Evolutionary conservation across 495 filamentous ascomycete genomes (phyloP).

Genomic region (Hamigera avellanea): DNA sequence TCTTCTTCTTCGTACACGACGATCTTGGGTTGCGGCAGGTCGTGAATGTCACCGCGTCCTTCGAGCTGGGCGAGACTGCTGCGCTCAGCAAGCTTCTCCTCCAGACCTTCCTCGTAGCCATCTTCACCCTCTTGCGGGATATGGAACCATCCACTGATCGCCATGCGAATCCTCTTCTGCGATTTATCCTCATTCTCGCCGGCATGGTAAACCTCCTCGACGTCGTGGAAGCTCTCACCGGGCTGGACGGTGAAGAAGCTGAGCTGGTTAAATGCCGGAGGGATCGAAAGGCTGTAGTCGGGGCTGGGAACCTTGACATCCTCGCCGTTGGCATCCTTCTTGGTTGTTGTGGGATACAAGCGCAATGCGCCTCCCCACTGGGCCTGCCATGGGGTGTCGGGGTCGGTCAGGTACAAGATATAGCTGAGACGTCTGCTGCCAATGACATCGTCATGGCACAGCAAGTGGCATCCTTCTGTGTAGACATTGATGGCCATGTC

Average conservation of each 20-base stretch:
- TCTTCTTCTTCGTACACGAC: constrained; percentile 23
- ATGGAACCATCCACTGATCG: constrained; percentile 99
- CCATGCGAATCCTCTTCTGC: constrained; percentile 75
- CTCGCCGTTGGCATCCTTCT: constrained; percentile 51
- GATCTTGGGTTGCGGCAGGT: constrained; percentile 59
- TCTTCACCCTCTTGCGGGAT: constrained; percentile 93
- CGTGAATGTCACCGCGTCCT: constrained; percentile 78
- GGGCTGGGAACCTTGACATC: constrained; percentile 65
- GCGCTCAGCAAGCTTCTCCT: constrained; percentile 74
- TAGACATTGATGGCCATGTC: constrained; percentile 99
- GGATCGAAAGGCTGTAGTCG: constrained; percentile 64
- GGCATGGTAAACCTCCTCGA: constrained; percentile 88
- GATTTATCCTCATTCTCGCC: constrained; percentile 49
- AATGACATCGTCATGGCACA: constrained; percentile 98
- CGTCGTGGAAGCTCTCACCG: constrained; percentile 95
- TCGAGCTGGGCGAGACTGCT: constrained; percentile 87
- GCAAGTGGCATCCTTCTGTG: constrained; percentile 85
- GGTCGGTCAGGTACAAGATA: constrained; percentile 92
- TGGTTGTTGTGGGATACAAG: constrained; percentile 68
- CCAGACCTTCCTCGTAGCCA: constrained; percentile 81
- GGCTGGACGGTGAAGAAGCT: constrained; percentile 98
- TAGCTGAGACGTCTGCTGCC: constrained; percentile 87
- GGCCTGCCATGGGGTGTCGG: constrained; percentile 79
- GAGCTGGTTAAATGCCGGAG: constrained; percentile 92
- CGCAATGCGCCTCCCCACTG: constrained; percentile 92